These are phyloP conservation scores for Croton setiger DNA, from an alignment of 441 rosid genomes.

Conservation along the genomic window DNA sequence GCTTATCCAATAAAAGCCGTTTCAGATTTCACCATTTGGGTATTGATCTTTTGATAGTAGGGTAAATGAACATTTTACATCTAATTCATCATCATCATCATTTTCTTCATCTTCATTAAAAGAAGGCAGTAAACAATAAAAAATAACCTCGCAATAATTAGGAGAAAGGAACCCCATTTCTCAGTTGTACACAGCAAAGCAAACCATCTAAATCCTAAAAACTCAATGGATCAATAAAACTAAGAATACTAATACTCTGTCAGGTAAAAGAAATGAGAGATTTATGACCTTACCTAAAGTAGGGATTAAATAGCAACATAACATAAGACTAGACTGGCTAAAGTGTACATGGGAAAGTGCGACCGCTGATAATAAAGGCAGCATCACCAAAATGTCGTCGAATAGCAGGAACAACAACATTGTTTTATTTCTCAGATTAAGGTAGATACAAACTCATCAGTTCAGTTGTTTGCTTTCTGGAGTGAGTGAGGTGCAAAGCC, in stretches of 20 bases:
- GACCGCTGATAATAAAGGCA: background rate
- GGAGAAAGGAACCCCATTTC: background rate
- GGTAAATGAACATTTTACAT: too few species aligned
- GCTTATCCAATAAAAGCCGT: too few species aligned
- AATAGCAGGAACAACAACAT: background rate
- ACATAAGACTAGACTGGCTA: background rate
- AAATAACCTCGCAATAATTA: too few species aligned
- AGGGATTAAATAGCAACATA: background rate
- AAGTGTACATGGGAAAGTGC: background rate
- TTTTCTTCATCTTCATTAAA: too few species aligned
- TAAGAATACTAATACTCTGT: background rate
- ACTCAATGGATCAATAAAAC: background rate
- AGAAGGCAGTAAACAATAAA: too few species aligned
- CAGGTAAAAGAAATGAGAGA: background rate
- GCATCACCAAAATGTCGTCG: background rate
- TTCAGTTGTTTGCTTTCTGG: background rate
- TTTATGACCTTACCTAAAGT: background rate
- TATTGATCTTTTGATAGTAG: too few species aligned
- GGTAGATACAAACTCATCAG: background rate
- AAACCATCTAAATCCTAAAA: background rate
- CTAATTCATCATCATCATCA: too few species aligned
- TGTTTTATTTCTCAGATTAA: background rate
- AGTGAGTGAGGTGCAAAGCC: constrained; percentile 2
- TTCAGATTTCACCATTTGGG: too few species aligned
- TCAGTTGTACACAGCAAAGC: background rate